Conservation (phyloP, 495 filamentous ascomycete genomes). For the Geopyxis carbonaria region DNA sequence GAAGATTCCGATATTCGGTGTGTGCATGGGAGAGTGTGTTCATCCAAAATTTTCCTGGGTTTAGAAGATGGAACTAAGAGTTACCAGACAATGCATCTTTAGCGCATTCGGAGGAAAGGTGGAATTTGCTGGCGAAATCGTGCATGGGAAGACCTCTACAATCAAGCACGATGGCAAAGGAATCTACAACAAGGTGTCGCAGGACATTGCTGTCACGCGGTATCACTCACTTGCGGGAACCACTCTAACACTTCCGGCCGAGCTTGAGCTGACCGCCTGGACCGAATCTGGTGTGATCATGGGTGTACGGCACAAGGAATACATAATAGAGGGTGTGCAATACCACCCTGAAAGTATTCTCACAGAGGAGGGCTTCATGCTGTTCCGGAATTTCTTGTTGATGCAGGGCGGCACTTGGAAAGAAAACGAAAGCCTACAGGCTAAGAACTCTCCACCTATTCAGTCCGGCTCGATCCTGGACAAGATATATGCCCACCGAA, state of each 20-base stretch:
- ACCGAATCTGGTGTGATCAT: slow-evolving; percentile 77
- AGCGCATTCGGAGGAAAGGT: slow-evolving; percentile 81
- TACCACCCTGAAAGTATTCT: slow-evolving; percentile 97
- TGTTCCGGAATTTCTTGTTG: slow-evolving; percentile 81
- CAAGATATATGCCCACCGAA: slow-evolving; percentile 79
- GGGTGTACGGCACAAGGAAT: slow-evolving; percentile 86
- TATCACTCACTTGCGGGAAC: slow-evolving; percentile 96
- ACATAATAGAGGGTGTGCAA: slow-evolving; percentile 81
- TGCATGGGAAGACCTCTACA: slow-evolving; percentile 91
- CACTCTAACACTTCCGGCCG: slow-evolving; percentile 69
- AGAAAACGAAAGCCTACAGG: slow-evolving; percentile 44
- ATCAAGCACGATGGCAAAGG: slow-evolving; percentile 78
- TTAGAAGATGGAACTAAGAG: slow-evolving; percentile 7
- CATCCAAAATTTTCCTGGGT: not conserved
- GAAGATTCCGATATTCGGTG: slow-evolving; percentile 89
- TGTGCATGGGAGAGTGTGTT: slow-evolving; percentile 90
- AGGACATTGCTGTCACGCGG: slow-evolving; percentile 70
- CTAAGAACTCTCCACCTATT: slow-evolving; percentile 12
- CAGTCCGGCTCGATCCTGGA: slow-evolving; percentile 47
- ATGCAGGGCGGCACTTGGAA: slow-evolving; percentile 82
- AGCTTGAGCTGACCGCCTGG: slow-evolving; percentile 84
- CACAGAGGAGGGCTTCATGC: slow-evolving; percentile 67
- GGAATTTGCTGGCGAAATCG: slow-evolving; percentile 81
- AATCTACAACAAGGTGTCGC: slow-evolving; percentile 59
- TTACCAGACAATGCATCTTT: slow-evolving; percentile 70